Evolutionary conservation across 257 asterid genomes (phyloP), one percentile per base, ranked within the genome.

Genomic region (Solanum pimpinellifolium): DNA sequence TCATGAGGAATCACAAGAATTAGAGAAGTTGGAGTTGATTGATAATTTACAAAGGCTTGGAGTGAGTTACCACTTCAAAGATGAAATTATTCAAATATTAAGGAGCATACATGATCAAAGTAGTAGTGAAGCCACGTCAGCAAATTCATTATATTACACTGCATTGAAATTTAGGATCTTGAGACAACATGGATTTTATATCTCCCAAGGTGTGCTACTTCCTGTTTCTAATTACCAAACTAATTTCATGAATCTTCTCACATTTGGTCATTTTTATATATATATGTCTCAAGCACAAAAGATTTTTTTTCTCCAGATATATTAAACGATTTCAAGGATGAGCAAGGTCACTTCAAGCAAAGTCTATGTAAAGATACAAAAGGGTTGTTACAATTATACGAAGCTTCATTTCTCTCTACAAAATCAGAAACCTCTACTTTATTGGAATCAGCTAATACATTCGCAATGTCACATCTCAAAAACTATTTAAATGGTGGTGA

Each of bases 341-440:
- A 76, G 18, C 12, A 76, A 3, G 35, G 83, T n/a, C 25, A 76
- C 23, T 77, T 86, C 88, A 89, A 88, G 21, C 89, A 88, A 11
- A 68, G 87, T 72, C 4, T 76, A 0, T 12, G 60, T 76, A 8
- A 88, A 6, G 93, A 93, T 20, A 86, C 29, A 2, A 20, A 60
- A 83, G 94, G 94, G 14, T 41, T 92, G 86, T 49, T 92, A 33
- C 88, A 91, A 66, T 52, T 92, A 16, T 93, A 93, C 11, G 95
- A 93, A 90, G 93, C 95, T 86, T 93, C 94, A 8, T 89, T 84
- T 88, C 47, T 91, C 10, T 31, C 83, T 82, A 27, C 72, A 23
- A 73, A 89, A 81, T 90, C 89, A 10, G 96, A 92, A 80, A 80
- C 5, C 2, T 87, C 23, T 31, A 14, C 31, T 65, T n/a, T n/a